Conservation (phyloP, 2,329 filamentous ascomycete genomes). For the Alternaria gansuensis region DNA sequence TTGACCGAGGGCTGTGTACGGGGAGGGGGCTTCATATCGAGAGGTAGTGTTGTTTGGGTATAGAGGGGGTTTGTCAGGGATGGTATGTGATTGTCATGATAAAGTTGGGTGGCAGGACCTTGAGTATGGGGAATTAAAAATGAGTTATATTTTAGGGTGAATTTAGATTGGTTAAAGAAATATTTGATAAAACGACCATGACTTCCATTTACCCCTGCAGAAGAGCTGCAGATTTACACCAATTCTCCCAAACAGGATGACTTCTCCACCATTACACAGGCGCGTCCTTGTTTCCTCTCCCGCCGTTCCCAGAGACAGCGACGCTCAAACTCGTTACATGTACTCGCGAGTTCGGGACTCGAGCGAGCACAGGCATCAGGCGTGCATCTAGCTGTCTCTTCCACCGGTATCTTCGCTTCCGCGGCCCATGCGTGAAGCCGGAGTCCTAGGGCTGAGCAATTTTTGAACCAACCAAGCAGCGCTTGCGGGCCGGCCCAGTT, state of each 20-base stretch:
- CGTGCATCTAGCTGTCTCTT: slow-evolving; percentile 51
- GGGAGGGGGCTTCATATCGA: no score
- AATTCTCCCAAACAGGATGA: slow-evolving; percentile 33
- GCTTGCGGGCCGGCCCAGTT: slow-evolving; percentile 29
- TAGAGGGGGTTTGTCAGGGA: no score
- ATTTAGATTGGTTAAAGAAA: slow-evolving; percentile 6
- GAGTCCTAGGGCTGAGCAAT: slow-evolving; percentile 53
- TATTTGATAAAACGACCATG: slow-evolving; percentile 15
- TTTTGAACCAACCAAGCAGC: slow-evolving; percentile 48
- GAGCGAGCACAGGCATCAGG: slow-evolving; percentile 29
- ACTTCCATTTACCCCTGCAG: slow-evolving; percentile 32
- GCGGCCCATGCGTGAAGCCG: slow-evolving; percentile 37
- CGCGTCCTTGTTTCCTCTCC: slow-evolving; percentile 21
- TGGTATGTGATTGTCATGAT: no score
- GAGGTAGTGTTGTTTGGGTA: no score
- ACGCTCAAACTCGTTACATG: slow-evolving; percentile 46
- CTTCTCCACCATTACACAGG: slow-evolving; percentile 47
- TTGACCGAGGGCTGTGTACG: no score
- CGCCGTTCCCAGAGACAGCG: slow-evolving; percentile 40
- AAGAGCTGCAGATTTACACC: slow-evolving; percentile 34
- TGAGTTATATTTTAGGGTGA: not conserved
- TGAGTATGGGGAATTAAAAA: no score
- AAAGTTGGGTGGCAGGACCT: no score
- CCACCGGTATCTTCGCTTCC: slow-evolving; percentile 27
- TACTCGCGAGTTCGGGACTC: slow-evolving; percentile 39